Percentiles rank a stretch among this genome's conserved stretches.
These are phyloP conservation scores for Coemansia sp. DNA, from an alignment of 192 early-diverging fungal genomes.

Conservation along the genomic window DNA sequence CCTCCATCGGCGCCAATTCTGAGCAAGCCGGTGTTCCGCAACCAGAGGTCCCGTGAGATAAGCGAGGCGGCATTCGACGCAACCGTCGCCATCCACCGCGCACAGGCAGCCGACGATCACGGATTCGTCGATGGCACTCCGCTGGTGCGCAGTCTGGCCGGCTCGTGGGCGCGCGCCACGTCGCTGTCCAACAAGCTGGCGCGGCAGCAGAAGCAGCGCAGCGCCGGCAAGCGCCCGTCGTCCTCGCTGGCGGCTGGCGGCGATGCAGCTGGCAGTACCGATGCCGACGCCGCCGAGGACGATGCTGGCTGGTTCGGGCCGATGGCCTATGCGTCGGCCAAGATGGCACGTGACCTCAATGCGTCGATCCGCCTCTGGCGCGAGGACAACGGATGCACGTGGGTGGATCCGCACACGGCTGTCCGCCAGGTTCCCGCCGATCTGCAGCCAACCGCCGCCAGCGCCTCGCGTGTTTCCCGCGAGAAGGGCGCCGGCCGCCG, in stretches of 20 bases:
- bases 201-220: conserved; percentile 22
- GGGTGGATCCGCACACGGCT: conserved; percentile 53
- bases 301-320: conserved; percentile 26
- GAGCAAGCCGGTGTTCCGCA: conserved; percentile 36
- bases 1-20: background rate
- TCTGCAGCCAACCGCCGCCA: conserved; percentile 36
- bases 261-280: background rate
- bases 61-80: conserved; percentile 42
- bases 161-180: conserved; percentile 33
- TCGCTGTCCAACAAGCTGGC: conserved; percentile 24
- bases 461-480: conserved; percentile 21
- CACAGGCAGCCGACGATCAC: conserved; percentile 38
- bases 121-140: conserved; percentile 45
- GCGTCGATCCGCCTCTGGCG: conserved; percentile 47
- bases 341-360: conserved; percentile 47
- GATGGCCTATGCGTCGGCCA: conserved; percentile 41
- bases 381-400: conserved; percentile 51
- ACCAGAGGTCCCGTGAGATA: conserved; percentile 25
- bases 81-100: conserved; percentile 21
- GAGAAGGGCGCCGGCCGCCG: conserved; percentile 3
- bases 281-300: conserved; percentile 7
- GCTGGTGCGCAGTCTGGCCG: conserved; percentile 39
- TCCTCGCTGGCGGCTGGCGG: background rate
- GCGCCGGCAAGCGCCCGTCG: no score
- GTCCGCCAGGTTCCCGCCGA: conserved; percentile 41